Base-by-base conservation (phyloP, 306 rosid species). In the Mimosa pudica region DNA sequence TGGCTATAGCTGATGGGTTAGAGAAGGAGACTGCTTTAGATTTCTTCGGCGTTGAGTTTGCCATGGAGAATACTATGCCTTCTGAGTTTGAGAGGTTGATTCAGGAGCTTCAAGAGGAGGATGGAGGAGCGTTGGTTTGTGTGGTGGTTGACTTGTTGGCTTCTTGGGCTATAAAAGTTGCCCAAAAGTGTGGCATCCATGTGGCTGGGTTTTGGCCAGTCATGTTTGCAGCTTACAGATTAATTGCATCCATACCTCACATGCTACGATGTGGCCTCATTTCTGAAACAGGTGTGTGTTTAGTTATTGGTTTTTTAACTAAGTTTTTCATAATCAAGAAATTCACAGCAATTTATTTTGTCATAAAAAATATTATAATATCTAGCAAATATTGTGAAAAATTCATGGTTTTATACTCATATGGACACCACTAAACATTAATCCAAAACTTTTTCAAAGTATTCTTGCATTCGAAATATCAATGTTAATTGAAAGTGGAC, bases 161-260 rank as follows among this genome's bases (percentile, higher is more conserved):
- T 2, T 94, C 98, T 0, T 89, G 93, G 83, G 97, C 97, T 32
- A 85, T 94, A 14, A 66, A 86, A 64, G 94, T 92, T 1, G 93
- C 87, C 11, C 3, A 48, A 9, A 77, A 64, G 4, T 80, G 85
- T 46, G 82, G 79, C 1, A 41, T 92, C 49, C 60, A 85, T 0
- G 80, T 55, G 3, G 97, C 90, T 10, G 98, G 97, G 6, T 94
- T 91, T 77, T 94, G 97, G 98, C 97, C 98, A 24, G 97, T 85
- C 84, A 92, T 94, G 98, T 73, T 91, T 10, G 84, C 97, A 12
- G 11, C 97, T 0, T 92, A 92, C 76, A 87, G 83, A 4, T 52
- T 94, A 60, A 74, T 94, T 32, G 35, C 81, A 7, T 52, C 93
- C 82, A 84, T 92, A 8, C 97, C 97, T 24, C 78, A 85, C 20